These are phyloP conservation scores for Emericellopsis atlantica DNA, from an alignment of 2,329 filamentous ascomycete species.

Conservation along the genomic window DNA sequence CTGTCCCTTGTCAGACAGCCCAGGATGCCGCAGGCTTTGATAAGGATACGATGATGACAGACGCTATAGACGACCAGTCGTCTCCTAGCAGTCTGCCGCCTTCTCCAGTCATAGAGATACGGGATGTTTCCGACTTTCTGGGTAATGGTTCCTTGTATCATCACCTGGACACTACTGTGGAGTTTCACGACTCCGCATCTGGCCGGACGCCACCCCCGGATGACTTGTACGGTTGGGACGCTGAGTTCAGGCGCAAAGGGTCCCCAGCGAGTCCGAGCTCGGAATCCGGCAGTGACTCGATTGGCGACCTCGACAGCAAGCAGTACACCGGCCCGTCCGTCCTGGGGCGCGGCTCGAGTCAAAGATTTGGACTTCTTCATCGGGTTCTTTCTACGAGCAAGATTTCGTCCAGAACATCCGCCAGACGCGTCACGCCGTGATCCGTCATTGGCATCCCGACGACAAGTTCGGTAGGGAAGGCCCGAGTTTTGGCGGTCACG, in stretches of 20 bases:
- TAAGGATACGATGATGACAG: neutral
- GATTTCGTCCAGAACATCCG: constrained; percentile 13
- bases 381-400: constrained; percentile 19
- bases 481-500: no score
- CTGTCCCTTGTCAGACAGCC: neutral
- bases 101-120: neutral
- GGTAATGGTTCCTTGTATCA: neutral
- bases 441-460: no score
- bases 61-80: neutral
- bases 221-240: constrained; percentile 43
- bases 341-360: neutral
- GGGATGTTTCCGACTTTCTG: constrained; percentile 4
- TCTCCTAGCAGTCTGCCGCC: neutral
- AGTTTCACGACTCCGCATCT: neutral
- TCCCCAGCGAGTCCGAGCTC: neutral
- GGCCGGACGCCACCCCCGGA: constrained; percentile 14
- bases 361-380: constrained; percentile 20
- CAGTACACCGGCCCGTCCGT: neutral
- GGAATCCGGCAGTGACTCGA: no score
- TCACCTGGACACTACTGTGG: no score
- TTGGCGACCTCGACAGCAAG: neutral
- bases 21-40: neutral
- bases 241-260: constrained; percentile 18
- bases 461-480: no score
- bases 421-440: neutral